Percentiles rank a stretch among this genome's conserved stretches.
Evolutionary conservation across 2,329 filamentous ascomycete genomes (phyloP).

Genomic region (Aspergillus clavatus): DNA sequence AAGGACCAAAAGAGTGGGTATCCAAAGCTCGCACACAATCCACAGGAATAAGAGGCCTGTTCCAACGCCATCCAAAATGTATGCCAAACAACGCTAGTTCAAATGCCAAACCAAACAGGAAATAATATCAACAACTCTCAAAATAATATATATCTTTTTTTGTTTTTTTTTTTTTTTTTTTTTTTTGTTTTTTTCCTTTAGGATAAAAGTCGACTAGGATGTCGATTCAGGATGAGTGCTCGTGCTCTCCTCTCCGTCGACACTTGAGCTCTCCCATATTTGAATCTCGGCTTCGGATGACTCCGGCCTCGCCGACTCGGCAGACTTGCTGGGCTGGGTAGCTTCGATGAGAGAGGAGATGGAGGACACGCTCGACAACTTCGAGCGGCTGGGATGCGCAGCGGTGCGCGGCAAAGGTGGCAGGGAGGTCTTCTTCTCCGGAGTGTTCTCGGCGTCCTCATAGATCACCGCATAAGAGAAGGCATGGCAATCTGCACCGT

Average conservation of each 20-base stretch:
- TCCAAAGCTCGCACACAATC: background rate
- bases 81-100: background rate
- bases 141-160: too few species aligned
- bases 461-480: conserved; percentile 58
- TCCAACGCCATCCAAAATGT: background rate
- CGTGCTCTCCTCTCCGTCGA: conserved; percentile 16
- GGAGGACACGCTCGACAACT: conserved; percentile 22
- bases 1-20: background rate
- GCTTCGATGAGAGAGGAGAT: conserved; percentile 24
- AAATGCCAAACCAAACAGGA: background rate
- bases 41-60: background rate
- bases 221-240: background rate
- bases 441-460: conserved; percentile 32
- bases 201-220: too few species aligned
- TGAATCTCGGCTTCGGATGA: conserved; percentile 55
- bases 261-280: conserved; percentile 66
- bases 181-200: too few species aligned
- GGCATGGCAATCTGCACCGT: conserved; percentile 61
- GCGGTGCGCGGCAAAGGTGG: conserved; percentile 7
- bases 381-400: conserved; percentile 13
- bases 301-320: conserved; percentile 46
- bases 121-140: background rate
- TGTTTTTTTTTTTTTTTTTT: too few species aligned
- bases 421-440: conserved; percentile 14
- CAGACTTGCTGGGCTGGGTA: conserved; percentile 14